phyloP scores from a whole-genome alignment of 2,329 filamentous ascomycete species.

The Cercospora brassicicola region DNA sequence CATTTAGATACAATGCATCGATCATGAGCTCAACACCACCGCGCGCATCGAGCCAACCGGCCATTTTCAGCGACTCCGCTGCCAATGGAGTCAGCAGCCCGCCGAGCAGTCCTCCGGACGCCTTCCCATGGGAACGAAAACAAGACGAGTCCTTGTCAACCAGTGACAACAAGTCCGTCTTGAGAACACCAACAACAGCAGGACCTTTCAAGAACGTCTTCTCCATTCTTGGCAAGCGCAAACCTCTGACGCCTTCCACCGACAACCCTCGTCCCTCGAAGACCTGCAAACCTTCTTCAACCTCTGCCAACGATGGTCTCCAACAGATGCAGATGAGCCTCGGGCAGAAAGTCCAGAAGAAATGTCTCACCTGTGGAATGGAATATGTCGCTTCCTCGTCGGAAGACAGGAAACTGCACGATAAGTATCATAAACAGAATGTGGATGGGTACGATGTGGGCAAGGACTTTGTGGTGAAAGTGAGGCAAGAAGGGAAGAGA shows the following conservation, averaged over 20 bases:
- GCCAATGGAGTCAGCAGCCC: slow-evolving; percentile 44
- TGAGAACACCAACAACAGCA: slow-evolving; percentile 33
- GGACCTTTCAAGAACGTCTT: slow-evolving; percentile 35
- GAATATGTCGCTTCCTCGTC: slow-evolving; percentile 63
- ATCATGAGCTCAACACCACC: slow-evolving; percentile 25
- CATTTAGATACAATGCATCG: not conserved
- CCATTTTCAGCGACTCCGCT: slow-evolving; percentile 31
- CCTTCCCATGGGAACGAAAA: slow-evolving; percentile 40
- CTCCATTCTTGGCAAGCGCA: slow-evolving; percentile 37
- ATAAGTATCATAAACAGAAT: slow-evolving; percentile 64
- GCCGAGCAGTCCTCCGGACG: slow-evolving; percentile 53
- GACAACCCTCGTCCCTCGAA: slow-evolving; percentile 40
- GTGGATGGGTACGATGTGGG: slow-evolving; percentile 61
- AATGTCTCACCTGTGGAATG: slow-evolving; percentile 64
- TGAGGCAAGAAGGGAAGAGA: slow-evolving; percentile 2
- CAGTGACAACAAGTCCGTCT: not conserved
- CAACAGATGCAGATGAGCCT: slow-evolving; percentile 64
- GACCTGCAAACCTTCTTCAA: slow-evolving; percentile 25
- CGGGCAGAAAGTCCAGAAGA: slow-evolving; percentile 56
- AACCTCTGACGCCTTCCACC: slow-evolving; percentile 28
- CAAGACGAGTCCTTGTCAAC: not conserved
- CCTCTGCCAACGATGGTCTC: slow-evolving; percentile 39
- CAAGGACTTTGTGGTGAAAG: slow-evolving; percentile 55
- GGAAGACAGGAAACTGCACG: slow-evolving; percentile 63
- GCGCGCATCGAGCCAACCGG: slow-evolving; percentile 19